Evolutionary conservation across 73 alveolate species (phyloP), one percentile per base, ranked within the genome.

Genomic region (Effrenium voratum): DNA sequence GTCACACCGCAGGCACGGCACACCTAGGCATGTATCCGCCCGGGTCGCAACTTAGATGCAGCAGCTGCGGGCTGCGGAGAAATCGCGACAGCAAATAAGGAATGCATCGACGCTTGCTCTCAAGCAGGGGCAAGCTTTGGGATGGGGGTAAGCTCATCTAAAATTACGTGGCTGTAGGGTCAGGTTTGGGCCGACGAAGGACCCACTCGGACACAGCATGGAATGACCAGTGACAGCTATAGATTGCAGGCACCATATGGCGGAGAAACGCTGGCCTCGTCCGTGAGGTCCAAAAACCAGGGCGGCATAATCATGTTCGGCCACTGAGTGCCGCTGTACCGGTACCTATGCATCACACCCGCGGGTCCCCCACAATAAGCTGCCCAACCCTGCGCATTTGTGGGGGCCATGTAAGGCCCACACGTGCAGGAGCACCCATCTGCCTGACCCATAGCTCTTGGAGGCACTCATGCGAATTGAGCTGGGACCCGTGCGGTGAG

Each of bases 221-320:
- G n/a, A n/a, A n/a, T n/a, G n/a, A n/a, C n/a, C n/a, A n/a, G n/a
- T n/a, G n/a, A n/a, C n/a, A n/a, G n/a, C n/a, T n/a, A n/a, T n/a
- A n/a, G n/a, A n/a, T n/a, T n/a, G n/a, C n/a, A n/a, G n/a, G n/a
- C n/a, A n/a, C n/a, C n/a, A n/a, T n/a, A n/a, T n/a, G n/a, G n/a
- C n/a, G n/a, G n/a, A n/a, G 87, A 76, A 28, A 8, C 34, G 16
- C 34, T 6, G 49, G 38, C 97, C 97, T 68, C 97, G 50, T 90
- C 97, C 5, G 97, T 90, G 68, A 90, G 12, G 40, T 90, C 97
- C 49, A 90, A 59, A 76, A 90, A 90, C 97, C 97, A 90, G 45
- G 70, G 97, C 28, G 97, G 97, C 97, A 90, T 90, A 24, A 90
- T 76, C 97, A 90, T 90, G 97, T 90, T 90, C 26, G 97, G 88